Evolutionary conservation across 768 basidiomycete species (phyloP), one percentile per base, ranked within the genome.

Genomic region (Tylopilus sp.): DNA sequence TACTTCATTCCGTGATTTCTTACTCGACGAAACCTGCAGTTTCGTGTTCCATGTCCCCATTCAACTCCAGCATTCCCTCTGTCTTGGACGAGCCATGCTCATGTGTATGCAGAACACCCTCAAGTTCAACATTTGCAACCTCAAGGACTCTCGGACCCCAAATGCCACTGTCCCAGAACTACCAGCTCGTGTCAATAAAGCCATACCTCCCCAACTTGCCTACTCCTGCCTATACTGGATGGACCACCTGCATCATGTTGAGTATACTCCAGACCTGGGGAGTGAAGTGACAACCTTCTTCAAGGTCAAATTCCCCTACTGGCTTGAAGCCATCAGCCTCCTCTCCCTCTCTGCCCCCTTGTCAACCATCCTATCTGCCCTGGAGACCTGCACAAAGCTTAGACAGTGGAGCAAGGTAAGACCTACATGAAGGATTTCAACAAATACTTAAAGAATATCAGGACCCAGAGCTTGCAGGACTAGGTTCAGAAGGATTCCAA

Each of bases 301-400:
- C 30, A 54, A 48, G 26, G 16, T 36, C 10, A 48, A n/a, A 25
- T 47, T 48, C 12, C 41, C 53, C 33, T 54, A 30, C 42, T 54
- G 40, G 49, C 45, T 48, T 25, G 74, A 75, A 45, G 66, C 63
- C 5, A 56, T 76, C 12, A 53, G 62, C 31, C 50, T 63, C 3
- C 48, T 57, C 26, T 52, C 55, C 36, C 12, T 44, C 16, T 36
- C 25, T 37, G 47, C 50, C 6, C 52, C 47, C 22, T 14, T 41
- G 10, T 8, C 29, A 14, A 8, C 33, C 4, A 44, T 44, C 12
- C n/a, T 6, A 36, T 42, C 54, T 52, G 45, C 54, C 11, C 1
- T 30, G 13, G 31, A 52, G 26, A 16, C 44, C 4, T 56, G 51
- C 43, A 53, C 25, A 1, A 41, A 13, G 12, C 9, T 56, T 12